phyloP scores from a whole-genome alignment of 2,329 filamentous ascomycete species.

The Fusarium sp. region DNA sequence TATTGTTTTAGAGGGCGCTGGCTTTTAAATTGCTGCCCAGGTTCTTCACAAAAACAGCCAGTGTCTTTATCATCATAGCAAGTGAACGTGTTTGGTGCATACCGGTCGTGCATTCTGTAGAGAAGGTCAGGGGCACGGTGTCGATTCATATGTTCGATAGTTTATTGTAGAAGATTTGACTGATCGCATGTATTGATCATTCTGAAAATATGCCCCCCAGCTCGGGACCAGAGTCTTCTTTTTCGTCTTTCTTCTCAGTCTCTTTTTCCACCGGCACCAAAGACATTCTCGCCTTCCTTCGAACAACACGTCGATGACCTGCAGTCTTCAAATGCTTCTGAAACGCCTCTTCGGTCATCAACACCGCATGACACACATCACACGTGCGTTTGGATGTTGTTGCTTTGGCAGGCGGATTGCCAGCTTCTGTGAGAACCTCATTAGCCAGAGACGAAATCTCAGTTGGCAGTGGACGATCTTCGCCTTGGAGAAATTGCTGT shows the following conservation, averaged over 20 bases:
- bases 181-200: slow-evolving; percentile 12
- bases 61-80: background rate
- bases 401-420: slow-evolving; percentile 61
- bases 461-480: slow-evolving; percentile 62
- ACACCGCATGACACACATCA: slow-evolving; percentile 75
- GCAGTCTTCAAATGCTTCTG: slow-evolving; percentile 52
- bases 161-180: background rate
- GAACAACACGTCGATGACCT: slow-evolving; percentile 49
- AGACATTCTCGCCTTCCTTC: slow-evolving; percentile 52
- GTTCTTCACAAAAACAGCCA: background rate
- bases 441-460: slow-evolving; percentile 61
- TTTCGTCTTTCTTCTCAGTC: slow-evolving; percentile 6
- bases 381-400: slow-evolving; percentile 71
- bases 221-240: slow-evolving; percentile 44
- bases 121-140: background rate
- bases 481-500: slow-evolving; percentile 69
- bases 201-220: slow-evolving; percentile 45
- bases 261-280: slow-evolving; percentile 48
- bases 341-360: slow-evolving; percentile 65
- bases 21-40: background rate
- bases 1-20: background rate
- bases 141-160: background rate
- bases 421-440: slow-evolving; percentile 65
- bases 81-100: background rate
- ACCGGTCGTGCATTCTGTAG: background rate